Percentiles rank a stretch among this genome's conserved stretches.
These are phyloP conservation scores for Acanthamoeba culbertsoni DNA, from an alignment of 208 protist species.

Conservation along the genomic window DNA sequence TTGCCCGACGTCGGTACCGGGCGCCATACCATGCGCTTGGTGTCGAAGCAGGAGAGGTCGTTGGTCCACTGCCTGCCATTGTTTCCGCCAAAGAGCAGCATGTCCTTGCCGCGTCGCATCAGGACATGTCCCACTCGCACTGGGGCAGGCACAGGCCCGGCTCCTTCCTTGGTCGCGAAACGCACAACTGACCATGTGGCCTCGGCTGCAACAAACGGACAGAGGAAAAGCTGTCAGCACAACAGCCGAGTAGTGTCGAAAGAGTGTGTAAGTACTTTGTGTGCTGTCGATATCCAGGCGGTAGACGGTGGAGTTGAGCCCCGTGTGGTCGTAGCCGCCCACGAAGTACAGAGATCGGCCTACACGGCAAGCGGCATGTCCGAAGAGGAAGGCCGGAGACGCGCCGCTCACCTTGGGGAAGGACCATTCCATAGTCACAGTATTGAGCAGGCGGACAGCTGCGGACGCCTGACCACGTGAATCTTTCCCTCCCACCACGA, in stretches of 20 bases:
- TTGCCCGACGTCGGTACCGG: background rate
- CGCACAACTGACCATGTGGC: too few species aligned
- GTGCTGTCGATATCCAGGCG: background rate
- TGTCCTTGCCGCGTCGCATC: background rate
- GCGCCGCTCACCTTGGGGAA: background rate
- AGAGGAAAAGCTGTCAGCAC: too few species aligned
- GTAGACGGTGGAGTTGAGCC: background rate
- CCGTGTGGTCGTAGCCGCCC: background rate
- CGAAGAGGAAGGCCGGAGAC: background rate
- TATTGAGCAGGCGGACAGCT: background rate
- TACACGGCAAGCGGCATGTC: background rate
- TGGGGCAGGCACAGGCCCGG: too few species aligned
- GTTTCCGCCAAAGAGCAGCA: background rate
- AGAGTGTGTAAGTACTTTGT: background rate
- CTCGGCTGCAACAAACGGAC: background rate
- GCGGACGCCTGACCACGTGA: background rate
- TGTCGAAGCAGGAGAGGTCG: background rate
- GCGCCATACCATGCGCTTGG: background rate
- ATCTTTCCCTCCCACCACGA: background rate
- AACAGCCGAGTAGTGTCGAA: background rate
- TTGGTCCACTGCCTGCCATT: background rate
- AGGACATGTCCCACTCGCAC: background rate
- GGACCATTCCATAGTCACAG: background rate
- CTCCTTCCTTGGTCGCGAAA: too few species aligned
- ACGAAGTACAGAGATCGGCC: background rate